Conservation (phyloP, 2,329 filamentous ascomycete species). For the Xenoacremonium recifei region DNA sequence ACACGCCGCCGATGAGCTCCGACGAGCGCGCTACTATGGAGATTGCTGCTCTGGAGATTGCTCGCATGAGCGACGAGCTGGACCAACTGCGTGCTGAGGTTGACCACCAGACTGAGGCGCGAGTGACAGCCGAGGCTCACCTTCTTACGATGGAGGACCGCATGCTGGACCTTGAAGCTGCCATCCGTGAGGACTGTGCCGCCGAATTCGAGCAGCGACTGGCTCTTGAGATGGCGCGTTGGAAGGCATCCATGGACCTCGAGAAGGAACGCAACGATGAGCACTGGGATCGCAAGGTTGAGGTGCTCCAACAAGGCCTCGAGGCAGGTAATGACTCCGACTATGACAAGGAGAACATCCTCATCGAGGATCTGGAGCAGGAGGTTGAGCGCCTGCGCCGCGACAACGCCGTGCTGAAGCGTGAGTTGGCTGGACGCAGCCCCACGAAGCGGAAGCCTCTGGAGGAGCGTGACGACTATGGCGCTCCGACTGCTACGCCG, state of each 20-base stretch:
- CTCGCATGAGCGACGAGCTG: constrained; percentile 69
- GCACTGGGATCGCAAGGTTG: constrained; percentile 86
- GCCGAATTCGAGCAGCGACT: constrained; percentile 80
- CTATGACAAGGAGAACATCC: constrained; percentile 60
- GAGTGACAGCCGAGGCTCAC: constrained; percentile 70
- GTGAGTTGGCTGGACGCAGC: constrained; percentile 63
- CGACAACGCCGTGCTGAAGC: constrained; percentile 63
- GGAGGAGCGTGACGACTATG: constrained; percentile 51
- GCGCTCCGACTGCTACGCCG: constrained; percentile 6
- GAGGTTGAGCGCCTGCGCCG: constrained; percentile 70
- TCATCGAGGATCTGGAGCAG: constrained; percentile 63
- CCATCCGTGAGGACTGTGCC: constrained; percentile 85
- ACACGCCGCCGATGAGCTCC: constrained; percentile 38
- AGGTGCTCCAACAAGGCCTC: constrained; percentile 53
- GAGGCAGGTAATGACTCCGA: constrained; percentile 48
- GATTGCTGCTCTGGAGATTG: constrained; percentile 76
- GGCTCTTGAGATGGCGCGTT: constrained; percentile 72
- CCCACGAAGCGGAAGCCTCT: constrained; percentile 60
- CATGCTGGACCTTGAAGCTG: constrained; percentile 70
- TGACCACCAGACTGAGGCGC: constrained; percentile 66
- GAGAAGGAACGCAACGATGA: constrained; percentile 80
- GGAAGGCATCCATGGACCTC: constrained; percentile 74
- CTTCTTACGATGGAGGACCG: constrained; percentile 68
- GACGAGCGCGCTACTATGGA: constrained; percentile 74
- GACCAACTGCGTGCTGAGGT: constrained; percentile 71